Base-by-base conservation (phyloP, 1,284 basidiomycete genomes). In the Athelia sp. region DNA sequence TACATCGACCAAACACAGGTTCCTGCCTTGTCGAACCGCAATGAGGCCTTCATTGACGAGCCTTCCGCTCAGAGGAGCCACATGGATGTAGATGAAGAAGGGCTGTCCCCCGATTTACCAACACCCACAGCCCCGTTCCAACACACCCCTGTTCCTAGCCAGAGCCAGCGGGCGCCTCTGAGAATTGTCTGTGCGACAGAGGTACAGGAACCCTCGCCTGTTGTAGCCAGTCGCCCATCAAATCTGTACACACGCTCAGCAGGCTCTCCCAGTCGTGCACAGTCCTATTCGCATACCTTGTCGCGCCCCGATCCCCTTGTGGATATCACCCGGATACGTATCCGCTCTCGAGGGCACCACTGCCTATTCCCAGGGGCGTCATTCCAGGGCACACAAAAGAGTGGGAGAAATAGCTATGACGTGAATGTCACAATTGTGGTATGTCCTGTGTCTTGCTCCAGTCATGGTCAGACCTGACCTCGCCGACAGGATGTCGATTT, bases 371-470 rank as follows among this genome's bases (percentile, higher is more conserved):
- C 90, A 42, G 90, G 90, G 2, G 82, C 86, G 23, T 73, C 77
- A 17, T 93, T 92, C 64, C 74, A 79, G 54, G 90, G 90, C 3
- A 89, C 85, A 1, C 90, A 93, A 68, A 89, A 89, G 66, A 87
- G 84, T 54, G 91, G 90, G 3, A 76, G 87, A 55, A 90, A 85
- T 62, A 85, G 83, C 57, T 93, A 93, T 71, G 88, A 92, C 54
- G 90, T 93, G 35, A 82, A 81, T 57, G 87, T 93, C 50, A 84
- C 81, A 49, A 84, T 93, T 48, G 78, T 90, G 61, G 88, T 89
- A 67, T 62, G 86, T 81, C 36, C 49, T 50, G 47, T 51, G 47
- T 55, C 46, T 21, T 44, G 29, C 45, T 52, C 29, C 24, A 9
- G 17, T 14, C 35, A 26, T 46, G 29, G 23, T 18, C 26, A 15